A percentile compares a stretch with the other conserved stretches of the same genome.
Evolutionary conservation across 768 basidiomycete species (phyloP).

Genomic region (Trametes meyenii): DNA sequence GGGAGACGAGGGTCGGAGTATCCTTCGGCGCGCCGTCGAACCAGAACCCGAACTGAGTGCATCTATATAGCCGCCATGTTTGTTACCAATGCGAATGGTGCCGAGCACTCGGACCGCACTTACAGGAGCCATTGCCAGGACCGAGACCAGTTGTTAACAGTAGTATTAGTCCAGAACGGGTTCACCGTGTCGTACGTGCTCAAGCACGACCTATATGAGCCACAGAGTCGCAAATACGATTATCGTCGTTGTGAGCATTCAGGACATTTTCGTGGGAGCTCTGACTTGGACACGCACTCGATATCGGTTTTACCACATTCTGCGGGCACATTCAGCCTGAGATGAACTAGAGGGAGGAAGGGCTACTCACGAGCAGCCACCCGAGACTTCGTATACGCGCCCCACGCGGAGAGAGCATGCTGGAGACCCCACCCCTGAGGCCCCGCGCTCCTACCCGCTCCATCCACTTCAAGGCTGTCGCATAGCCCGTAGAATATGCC

Average conservation of each 20-base stretch:
- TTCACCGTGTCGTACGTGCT: constrained; percentile 40
- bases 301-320: constrained; percentile 21
- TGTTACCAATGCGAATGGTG: constrained; percentile 42
- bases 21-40: constrained; percentile 37
- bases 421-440: constrained; percentile 61
- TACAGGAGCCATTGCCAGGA: constrained; percentile 76
- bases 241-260: too few relatives aligned
- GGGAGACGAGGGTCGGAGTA: constrained; percentile 47
- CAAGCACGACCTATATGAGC: constrained; percentile 47
- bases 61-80: constrained; percentile 39
- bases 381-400: constrained; percentile 49
- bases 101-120: constrained; percentile 35
- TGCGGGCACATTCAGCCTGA: constrained; percentile 35
- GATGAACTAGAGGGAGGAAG: constrained; percentile 12
- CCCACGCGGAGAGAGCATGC: constrained; percentile 64
- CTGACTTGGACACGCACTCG: not conserved
- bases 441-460: constrained; percentile 49
- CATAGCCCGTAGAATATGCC: constrained; percentile 59
- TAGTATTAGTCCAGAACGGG: constrained; percentile 51
- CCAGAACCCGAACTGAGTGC: constrained; percentile 66
- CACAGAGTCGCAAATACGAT: constrained; percentile 37
- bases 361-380: constrained; percentile 44
- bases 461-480: constrained; percentile 63
- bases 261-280: not conserved
- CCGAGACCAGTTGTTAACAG: constrained; percentile 51